These are phyloP conservation scores for Apiospora pterosperma DNA, from an alignment of 2,329 filamentous ascomycete genomes.

Conservation along the genomic window DNA sequence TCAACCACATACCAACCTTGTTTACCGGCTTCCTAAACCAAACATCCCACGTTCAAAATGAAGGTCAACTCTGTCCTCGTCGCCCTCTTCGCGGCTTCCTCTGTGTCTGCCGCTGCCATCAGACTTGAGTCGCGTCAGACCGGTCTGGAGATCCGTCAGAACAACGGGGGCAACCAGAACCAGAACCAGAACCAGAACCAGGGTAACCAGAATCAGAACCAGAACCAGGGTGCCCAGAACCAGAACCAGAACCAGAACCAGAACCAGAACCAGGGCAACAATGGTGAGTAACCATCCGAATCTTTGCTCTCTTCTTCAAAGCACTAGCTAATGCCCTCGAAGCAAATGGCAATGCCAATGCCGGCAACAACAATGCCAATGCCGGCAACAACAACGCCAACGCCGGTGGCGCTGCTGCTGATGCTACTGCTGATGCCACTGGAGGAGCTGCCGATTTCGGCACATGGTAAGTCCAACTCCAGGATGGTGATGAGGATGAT, in stretches of 20 bases:
- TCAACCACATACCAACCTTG: not conserved
- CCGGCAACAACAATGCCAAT: not conserved
- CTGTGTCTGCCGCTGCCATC: constrained; percentile 10
- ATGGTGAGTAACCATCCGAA: not conserved
- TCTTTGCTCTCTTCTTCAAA: not conserved
- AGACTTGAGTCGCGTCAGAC: constrained; percentile 7
- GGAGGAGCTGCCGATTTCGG: constrained; percentile 41
- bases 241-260: not conserved
- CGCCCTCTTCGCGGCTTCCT: constrained; percentile 15
- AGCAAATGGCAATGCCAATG: constrained; percentile 9
- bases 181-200: not conserved
- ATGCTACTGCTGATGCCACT: not conserved
- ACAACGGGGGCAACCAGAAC: constrained; percentile 4
- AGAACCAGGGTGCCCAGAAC: not conserved
- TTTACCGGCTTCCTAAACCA: not conserved
- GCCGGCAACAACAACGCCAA: not conserved
- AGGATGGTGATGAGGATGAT: too few species aligned
- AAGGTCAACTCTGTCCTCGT: constrained; percentile 17
- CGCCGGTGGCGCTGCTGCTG: not conserved
- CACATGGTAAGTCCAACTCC: too few species aligned
- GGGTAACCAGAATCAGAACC: not conserved
- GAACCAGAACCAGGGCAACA: constrained; percentile 8
- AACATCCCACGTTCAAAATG: constrained; percentile 12
- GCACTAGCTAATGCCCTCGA: not conserved
- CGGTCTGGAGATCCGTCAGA: constrained; percentile 8